Evolutionary conservation across 192 early-diverging fungal species (phyloP).

Genomic region (Chytriomyces hyalinus): DNA sequence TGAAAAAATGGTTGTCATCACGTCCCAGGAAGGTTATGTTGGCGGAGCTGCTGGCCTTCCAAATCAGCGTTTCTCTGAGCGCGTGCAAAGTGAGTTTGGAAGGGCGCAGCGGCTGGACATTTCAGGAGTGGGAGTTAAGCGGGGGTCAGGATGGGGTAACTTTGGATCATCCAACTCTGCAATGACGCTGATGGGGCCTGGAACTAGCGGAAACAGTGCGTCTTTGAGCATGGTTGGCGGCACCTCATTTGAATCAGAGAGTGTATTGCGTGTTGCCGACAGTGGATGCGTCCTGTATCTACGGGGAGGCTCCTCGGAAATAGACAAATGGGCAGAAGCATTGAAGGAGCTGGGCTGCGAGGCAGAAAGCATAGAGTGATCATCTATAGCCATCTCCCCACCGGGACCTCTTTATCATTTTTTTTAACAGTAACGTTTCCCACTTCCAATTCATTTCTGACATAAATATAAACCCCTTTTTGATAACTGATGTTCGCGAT

Average conservation of each 20-base stretch:
- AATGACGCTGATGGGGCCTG: not conserved
- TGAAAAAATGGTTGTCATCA: constrained; percentile 29
- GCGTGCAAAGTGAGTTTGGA: not conserved
- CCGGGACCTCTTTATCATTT: too few species aligned
- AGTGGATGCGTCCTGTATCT: constrained; percentile 49
- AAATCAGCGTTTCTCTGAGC: not conserved
- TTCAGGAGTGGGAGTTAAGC: not conserved
- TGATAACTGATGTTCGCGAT: not conserved
- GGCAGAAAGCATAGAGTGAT: not conserved
- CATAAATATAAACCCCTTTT: not conserved
- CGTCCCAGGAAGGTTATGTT: not conserved
- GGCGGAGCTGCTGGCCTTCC: not conserved
- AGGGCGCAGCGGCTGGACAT: constrained; percentile 1
- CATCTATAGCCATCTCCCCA: too few species aligned
- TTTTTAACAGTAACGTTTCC: not conserved
- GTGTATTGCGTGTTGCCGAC: constrained; percentile 44
- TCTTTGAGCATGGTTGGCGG: not conserved
- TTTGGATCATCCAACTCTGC: not conserved
- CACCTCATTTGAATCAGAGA: constrained; percentile 26
- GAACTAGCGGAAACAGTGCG: not conserved
- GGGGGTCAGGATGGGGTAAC: not conserved
- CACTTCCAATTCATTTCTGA: not conserved
- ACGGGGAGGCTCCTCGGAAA: constrained; percentile 36
- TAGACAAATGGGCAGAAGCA: constrained; percentile 42
- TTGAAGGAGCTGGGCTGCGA: constrained; percentile 36